These are phyloP conservation scores for Pseudomonodictys pantanalensis DNA, from an alignment of 495 filamentous ascomycete genomes.

Conservation along the genomic window DNA sequence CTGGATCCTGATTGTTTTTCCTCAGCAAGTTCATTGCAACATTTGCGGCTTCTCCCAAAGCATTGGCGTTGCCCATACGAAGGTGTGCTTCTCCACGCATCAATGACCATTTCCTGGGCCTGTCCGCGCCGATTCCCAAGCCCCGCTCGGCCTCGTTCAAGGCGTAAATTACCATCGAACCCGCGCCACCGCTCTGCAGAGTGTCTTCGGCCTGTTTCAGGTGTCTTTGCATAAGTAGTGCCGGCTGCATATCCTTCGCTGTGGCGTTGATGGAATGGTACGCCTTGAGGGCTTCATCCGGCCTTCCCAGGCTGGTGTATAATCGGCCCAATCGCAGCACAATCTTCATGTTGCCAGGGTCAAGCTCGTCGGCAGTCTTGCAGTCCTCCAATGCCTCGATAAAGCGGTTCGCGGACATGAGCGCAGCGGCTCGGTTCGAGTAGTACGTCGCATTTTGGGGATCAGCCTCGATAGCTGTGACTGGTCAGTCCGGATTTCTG, in stretches of 20 bases:
- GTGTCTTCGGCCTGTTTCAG: slow-evolving; percentile 76
- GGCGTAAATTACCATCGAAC: slow-evolving; percentile 88
- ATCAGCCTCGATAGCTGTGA: slow-evolving; percentile 73
- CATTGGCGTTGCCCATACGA: slow-evolving; percentile 86
- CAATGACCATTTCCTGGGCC: slow-evolving; percentile 88
- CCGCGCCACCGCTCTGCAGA: slow-evolving; percentile 65
- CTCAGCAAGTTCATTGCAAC: slow-evolving; percentile 83
- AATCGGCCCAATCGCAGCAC: slow-evolving; percentile 84
- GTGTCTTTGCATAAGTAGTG: slow-evolving; percentile 79
- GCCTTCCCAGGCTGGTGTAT: slow-evolving; percentile 78
- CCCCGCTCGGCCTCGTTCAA: slow-evolving; percentile 82
- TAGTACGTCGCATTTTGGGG: slow-evolving; percentile 82
- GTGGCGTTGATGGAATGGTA: slow-evolving; percentile 69
- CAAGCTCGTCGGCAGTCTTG: slow-evolving; percentile 71
- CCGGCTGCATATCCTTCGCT: slow-evolving; percentile 74
- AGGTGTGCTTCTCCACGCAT: slow-evolving; percentile 92
- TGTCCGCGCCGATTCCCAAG: slow-evolving; percentile 67
- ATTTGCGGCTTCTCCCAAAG: slow-evolving; percentile 86
- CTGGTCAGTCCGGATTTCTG: slow-evolving; percentile 9
- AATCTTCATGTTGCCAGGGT: slow-evolving; percentile 80
- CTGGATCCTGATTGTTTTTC: slow-evolving; percentile 84
- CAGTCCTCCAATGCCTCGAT: slow-evolving; percentile 80
- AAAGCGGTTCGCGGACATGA: slow-evolving; percentile 78
- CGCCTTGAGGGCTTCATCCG: slow-evolving; percentile 80
- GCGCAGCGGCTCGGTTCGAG: slow-evolving; percentile 91